These are phyloP conservation scores for Flaveria linearis DNA, from an alignment of 129 eudicot species.

Conservation along the genomic window DNA sequence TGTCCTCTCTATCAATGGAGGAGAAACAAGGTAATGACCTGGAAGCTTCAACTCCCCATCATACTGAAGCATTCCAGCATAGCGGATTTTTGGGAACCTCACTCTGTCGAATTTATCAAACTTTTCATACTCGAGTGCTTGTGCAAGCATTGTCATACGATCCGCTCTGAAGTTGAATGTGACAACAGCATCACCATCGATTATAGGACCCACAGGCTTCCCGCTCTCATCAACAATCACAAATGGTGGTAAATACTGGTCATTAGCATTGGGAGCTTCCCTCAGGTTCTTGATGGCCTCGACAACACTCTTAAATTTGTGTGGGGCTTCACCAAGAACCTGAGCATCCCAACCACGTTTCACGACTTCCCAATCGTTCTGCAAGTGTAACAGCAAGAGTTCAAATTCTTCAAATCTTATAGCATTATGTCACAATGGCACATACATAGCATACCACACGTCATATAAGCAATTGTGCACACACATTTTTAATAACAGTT, in stretches of 20 bases:
- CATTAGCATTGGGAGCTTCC: conserved; percentile 56
- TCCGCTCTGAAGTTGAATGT: conserved; percentile 84
- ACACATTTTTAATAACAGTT: background rate
- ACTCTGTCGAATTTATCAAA: conserved; percentile 81
- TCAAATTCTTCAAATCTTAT: background rate
- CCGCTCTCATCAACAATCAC: conserved; percentile 78
- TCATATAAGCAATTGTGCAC: background rate
- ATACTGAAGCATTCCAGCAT: conserved; percentile 94
- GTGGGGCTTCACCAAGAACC: conserved; percentile 34
- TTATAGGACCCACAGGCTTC: conserved; percentile 82
- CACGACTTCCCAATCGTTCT: conserved; percentile 92
- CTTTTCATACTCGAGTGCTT: conserved; percentile 80
- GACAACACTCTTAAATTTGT: conserved; percentile 60
- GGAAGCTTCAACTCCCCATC: conserved; percentile 97
- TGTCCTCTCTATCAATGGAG: conserved; percentile 87
- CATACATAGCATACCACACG: background rate
- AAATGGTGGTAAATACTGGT: conserved; percentile 81
- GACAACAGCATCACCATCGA: conserved; percentile 93
- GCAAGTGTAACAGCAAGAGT: conserved; percentile 17
- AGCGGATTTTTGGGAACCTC: conserved; percentile 68
- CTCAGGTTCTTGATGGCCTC: conserved; percentile 81
- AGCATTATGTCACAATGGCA: background rate
- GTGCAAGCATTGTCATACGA: conserved; percentile 91
- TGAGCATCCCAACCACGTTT: conserved; percentile 98
- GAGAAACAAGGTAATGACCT: conserved; percentile 73